Percentiles rank a stretch among this genome's conserved stretches.
Evolutionary conservation across 148 eudicot species (phyloP).

Genomic region (Silene conica): DNA sequence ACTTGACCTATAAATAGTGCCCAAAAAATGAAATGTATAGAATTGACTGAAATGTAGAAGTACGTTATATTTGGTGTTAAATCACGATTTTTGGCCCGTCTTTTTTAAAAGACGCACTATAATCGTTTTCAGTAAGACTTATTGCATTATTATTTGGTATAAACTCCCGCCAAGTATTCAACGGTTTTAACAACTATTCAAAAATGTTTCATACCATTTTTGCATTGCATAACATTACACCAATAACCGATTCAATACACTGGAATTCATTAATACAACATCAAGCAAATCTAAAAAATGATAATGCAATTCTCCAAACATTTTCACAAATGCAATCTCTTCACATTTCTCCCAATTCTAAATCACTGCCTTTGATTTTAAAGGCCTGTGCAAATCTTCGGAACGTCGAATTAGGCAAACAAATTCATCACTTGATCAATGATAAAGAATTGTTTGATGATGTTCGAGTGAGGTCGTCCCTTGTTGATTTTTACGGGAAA

Average conservation of each 20-base stretch:
- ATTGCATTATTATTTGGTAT: too few relatives aligned
- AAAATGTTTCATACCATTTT: conserved; percentile 1
- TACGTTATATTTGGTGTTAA: too few relatives aligned
- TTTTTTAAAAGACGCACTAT: too few relatives aligned
- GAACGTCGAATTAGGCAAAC: conserved; percentile 42
- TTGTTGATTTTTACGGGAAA: conserved; percentile 46
- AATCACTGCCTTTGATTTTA: conserved; percentile 33
- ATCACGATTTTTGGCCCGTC: too few relatives aligned
- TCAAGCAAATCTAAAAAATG: conserved; percentile 39
- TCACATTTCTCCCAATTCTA: conserved; percentile 29
- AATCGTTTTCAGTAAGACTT: too few relatives aligned
- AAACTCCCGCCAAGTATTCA: conserved; percentile 21
- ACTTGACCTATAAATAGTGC: too few relatives aligned
- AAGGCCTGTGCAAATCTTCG: conserved; percentile 45
- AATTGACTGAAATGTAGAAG: too few relatives aligned
- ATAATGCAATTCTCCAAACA: conserved; percentile 32
- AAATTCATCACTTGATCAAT: conserved; percentile 24
- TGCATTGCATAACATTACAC: background rate
- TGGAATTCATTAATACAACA: conserved; percentile 42
- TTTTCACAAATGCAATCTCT: conserved; percentile 37
- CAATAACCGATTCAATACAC: conserved; percentile 19
- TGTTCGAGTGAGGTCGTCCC: conserved; percentile 40
- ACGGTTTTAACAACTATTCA: conserved; percentile 9
- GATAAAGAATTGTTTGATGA: conserved; percentile 24
- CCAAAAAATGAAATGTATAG: too few relatives aligned